These are phyloP conservation scores for Terana coerulea DNA, from an alignment of 768 basidiomycete species.

Conservation along the genomic window DNA sequence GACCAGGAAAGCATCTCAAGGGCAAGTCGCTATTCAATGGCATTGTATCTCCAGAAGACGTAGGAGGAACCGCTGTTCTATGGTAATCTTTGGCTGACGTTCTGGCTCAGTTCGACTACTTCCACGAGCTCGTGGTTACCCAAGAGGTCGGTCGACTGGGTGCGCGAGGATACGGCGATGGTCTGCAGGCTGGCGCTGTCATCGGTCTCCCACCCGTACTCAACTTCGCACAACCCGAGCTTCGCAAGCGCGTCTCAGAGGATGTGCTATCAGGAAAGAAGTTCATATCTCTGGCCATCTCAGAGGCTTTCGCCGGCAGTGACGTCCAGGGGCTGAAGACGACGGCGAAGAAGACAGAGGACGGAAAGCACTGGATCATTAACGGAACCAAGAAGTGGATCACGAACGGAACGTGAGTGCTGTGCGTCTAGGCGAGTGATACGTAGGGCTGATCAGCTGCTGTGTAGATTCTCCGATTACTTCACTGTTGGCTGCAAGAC, in stretches of 20 bases:
- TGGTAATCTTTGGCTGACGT: not conserved
- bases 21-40: constrained; percentile 76
- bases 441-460: too few relatives aligned
- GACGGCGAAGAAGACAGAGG: constrained; percentile 71
- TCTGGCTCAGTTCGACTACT: constrained; percentile 65
- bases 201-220: constrained; percentile 84
- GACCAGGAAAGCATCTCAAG: constrained; percentile 84
- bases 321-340: constrained; percentile 82
- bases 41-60: constrained; percentile 72
- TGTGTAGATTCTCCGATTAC: constrained; percentile 38
- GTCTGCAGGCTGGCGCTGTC: constrained; percentile 70
- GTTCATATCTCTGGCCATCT: constrained; percentile 84
- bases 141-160: constrained; percentile 73
- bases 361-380: constrained; percentile 82
- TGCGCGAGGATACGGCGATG: constrained; percentile 79
- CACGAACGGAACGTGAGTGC: constrained; percentile 62
- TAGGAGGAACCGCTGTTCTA: constrained; percentile 22
- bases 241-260: constrained; percentile 53
- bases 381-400: constrained; percentile 90
- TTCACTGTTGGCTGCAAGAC: constrained; percentile 77
- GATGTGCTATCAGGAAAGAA: constrained; percentile 75
- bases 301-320: constrained; percentile 84
- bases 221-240: constrained; percentile 69
- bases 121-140: constrained; percentile 81
- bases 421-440: not conserved